phyloP scores from a whole-genome alignment of 495 filamentous ascomycete species.

The Daldinia grandis region DNA sequence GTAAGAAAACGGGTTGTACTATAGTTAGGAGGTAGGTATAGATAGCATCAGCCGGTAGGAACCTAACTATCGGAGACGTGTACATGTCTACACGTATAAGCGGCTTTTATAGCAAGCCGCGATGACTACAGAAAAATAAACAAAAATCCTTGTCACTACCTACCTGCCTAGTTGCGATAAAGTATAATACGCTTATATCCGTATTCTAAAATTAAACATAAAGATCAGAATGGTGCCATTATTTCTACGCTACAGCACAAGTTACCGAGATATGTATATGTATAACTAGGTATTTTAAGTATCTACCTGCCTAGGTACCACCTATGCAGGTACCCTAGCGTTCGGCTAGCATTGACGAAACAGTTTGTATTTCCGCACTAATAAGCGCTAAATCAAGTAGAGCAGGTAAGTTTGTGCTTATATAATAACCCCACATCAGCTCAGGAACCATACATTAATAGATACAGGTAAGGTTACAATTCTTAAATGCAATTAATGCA shows the following conservation, averaged over 20 bases:
- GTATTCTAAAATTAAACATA: constrained; percentile 33
- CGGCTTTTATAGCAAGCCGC: neutral
- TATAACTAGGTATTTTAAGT: neutral
- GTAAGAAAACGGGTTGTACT: constrained; percentile 25
- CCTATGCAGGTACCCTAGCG: no score
- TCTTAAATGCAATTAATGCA: neutral
- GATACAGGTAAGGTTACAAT: neutral
- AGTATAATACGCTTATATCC: constrained; percentile 1
- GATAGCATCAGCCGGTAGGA: neutral
- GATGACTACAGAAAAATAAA: neutral
- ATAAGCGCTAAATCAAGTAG: neutral
- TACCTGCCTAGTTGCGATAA: neutral
- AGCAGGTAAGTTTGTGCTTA: neutral
- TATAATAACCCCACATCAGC: neutral
- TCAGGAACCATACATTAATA: neutral
- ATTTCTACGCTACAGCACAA: neutral
- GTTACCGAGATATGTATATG: neutral
- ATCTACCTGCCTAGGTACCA: neutral
- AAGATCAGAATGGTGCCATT: constrained; percentile 7
- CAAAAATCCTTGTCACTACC: neutral
- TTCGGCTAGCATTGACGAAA: neutral
- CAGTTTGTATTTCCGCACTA: neutral
- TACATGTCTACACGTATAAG: neutral
- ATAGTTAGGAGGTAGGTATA: constrained; percentile 9
- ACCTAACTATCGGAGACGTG: neutral